A percentile compares a stretch with the other conserved stretches of the same genome.
These are phyloP conservation scores for Fragilaria crotonensis DNA, from an alignment of 108 stramenopile species.

Conservation along the genomic window DNA sequence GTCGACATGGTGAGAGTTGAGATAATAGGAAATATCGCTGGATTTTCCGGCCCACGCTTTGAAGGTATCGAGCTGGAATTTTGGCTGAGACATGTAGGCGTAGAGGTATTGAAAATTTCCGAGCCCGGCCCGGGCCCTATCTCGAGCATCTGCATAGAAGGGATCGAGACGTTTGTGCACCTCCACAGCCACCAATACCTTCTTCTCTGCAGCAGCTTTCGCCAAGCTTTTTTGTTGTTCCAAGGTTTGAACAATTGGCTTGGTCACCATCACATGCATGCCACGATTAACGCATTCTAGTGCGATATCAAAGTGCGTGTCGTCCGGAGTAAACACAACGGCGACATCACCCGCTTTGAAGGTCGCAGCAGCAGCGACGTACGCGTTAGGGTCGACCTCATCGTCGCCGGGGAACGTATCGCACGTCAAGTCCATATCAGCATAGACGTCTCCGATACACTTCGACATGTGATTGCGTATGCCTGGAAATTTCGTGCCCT, in stretches of 20 bases:
- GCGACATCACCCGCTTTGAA: slow-evolving; percentile 87
- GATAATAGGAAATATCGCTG: slow-evolving; percentile 97
- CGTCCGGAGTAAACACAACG: slow-evolving; percentile 98
- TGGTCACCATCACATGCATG: slow-evolving; percentile 98
- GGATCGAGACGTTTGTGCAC: slow-evolving; percentile 99
- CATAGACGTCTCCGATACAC: slow-evolving; percentile 88
- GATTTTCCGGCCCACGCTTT: slow-evolving; percentile 98
- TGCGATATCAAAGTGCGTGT: slow-evolving; percentile 97
- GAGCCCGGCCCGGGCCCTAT: slow-evolving; percentile 65
- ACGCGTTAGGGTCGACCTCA: slow-evolving; percentile 78
- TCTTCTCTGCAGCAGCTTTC: slow-evolving; percentile 73
- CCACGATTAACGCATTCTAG: slow-evolving; percentile 82
- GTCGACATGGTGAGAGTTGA: slow-evolving; percentile 99
- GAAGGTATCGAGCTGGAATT: slow-evolving; percentile 98
- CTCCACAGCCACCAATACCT: slow-evolving; percentile 90
- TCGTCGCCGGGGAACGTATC: slow-evolving; percentile 92
- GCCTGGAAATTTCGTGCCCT: slow-evolving; percentile 94
- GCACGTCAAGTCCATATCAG: slow-evolving; percentile 82
- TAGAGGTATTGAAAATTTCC: slow-evolving; percentile 97
- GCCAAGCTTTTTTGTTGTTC: slow-evolving; percentile 76
- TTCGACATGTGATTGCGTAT: slow-evolving; percentile 93
- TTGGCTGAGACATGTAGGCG: slow-evolving; percentile 99
- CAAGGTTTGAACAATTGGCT: slow-evolving; percentile 96
- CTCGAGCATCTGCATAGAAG: slow-evolving; percentile 98
- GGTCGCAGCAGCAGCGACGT: slow-evolving; percentile 52